These are phyloP conservation scores for Pseudogymnoascus verrucosus DNA, from an alignment of 2,329 filamentous ascomycete species.

Conservation along the genomic window DNA sequence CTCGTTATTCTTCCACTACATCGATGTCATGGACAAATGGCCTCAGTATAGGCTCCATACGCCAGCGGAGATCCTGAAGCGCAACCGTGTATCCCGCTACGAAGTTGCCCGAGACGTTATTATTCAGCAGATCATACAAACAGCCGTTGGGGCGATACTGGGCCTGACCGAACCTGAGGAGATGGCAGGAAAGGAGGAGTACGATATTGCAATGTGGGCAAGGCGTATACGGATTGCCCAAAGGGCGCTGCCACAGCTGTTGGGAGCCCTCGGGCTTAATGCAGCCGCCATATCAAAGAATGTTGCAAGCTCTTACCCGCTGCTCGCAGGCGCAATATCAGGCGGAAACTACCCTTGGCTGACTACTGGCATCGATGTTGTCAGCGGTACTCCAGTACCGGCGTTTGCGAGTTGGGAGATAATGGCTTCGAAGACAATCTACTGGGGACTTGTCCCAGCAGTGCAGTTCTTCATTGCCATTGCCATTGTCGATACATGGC, in stretches of 20 bases:
- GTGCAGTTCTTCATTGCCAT: slow-evolving; percentile 71
- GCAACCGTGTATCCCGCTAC: slow-evolving; percentile 76
- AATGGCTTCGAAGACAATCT: slow-evolving; percentile 63
- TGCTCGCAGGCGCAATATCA: slow-evolving; percentile 65
- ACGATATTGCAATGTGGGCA: slow-evolving; percentile 87
- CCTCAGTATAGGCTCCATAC: slow-evolving; percentile 91
- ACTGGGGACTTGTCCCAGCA: slow-evolving; percentile 67
- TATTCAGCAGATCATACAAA: slow-evolving; percentile 86
- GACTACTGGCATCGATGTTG: slow-evolving; percentile 47
- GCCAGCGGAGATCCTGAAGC: slow-evolving; percentile 77
- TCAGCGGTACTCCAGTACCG: slow-evolving; percentile 47
- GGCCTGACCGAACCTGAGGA: slow-evolving; percentile 66
- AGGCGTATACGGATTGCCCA: slow-evolving; percentile 72
- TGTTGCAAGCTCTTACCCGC: slow-evolving; percentile 60
- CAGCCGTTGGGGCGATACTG: slow-evolving; percentile 58
- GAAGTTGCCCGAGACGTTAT: slow-evolving; percentile 87
- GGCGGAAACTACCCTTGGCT: slow-evolving; percentile 76
- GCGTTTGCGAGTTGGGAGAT: slow-evolving; percentile 83
- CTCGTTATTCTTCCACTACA: slow-evolving; percentile 77
- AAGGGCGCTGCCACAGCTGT: slow-evolving; percentile 62
- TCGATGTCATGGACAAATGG: slow-evolving; percentile 80
- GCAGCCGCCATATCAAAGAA: slow-evolving; percentile 67
- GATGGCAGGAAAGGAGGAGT: slow-evolving; percentile 67
- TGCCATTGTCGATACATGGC: slow-evolving; percentile 85
- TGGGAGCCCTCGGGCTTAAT: slow-evolving; percentile 69